These are phyloP conservation scores for Chlorencoelia australis DNA, from an alignment of 2,329 filamentous ascomycete species.

Conservation along the genomic window DNA sequence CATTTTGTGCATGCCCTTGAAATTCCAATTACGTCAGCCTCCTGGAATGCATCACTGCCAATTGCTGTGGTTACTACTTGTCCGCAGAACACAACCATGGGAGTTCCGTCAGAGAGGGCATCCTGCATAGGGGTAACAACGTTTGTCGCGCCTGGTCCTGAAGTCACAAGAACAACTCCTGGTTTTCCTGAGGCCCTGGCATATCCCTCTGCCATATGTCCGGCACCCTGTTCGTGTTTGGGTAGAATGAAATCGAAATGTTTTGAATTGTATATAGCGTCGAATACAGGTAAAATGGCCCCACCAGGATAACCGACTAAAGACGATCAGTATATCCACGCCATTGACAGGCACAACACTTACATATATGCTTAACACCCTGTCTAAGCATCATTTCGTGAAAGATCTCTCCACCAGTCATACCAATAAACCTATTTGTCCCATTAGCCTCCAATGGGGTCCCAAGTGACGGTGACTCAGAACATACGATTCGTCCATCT, in stretches of 20 bases:
- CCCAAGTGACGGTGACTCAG: constrained; percentile 12
- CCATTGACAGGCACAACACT: constrained; percentile 31
- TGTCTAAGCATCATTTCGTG: constrained; percentile 98
- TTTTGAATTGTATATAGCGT: constrained; percentile 96
- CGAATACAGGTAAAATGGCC: constrained; percentile 94
- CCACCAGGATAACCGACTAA: constrained; percentile 84
- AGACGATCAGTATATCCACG: constrained; percentile 10
- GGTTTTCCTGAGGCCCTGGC: constrained; percentile 88
- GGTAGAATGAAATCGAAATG: constrained; percentile 95
- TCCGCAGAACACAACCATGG: constrained; percentile 89
- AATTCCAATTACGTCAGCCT: constrained; percentile 90
- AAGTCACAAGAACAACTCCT: constrained; percentile 93
- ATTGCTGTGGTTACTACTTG: constrained; percentile 87
- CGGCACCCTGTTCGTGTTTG: constrained; percentile 92
- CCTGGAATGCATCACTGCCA: constrained; percentile 93
- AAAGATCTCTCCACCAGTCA: constrained; percentile 93
- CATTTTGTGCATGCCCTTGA: constrained; percentile 94
- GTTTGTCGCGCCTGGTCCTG: constrained; percentile 92
- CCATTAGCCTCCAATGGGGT: constrained; percentile 7
- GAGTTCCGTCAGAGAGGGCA: constrained; percentile 88
- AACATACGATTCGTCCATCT: constrained; percentile 74
- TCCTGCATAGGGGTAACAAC: constrained; percentile 95
- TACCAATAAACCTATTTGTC: constrained; percentile 67
- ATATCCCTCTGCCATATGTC: constrained; percentile 98
- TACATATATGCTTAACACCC: constrained; percentile 88